A percentile compares a stretch with the other conserved stretches of the same genome.
These are phyloP conservation scores for Mallotus japonicus DNA, from an alignment of 441 rosid species.

Conservation along the genomic window DNA sequence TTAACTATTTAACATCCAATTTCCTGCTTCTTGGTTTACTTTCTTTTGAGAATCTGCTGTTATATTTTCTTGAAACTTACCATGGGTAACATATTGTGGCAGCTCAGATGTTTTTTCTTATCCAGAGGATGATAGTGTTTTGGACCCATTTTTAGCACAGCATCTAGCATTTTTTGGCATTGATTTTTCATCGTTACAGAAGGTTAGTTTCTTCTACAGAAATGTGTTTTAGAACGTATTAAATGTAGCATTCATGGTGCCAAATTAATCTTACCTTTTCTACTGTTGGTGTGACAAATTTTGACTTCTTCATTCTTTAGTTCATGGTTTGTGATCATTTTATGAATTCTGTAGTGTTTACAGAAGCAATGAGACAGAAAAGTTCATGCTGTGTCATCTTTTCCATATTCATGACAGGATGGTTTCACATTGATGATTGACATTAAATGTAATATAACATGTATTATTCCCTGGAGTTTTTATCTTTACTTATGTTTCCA, in stretches of 20 bases:
- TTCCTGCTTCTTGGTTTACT: not conserved
- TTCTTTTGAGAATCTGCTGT: not conserved
- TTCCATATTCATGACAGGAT: not conserved
- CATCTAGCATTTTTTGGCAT: conserved; percentile 97
- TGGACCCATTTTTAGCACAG: conserved; percentile 85
- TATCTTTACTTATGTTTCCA: not conserved
- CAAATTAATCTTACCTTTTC: not conserved
- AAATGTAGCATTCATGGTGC: not conserved
- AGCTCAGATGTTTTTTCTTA: conserved; percentile 97
- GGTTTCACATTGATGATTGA: not conserved
- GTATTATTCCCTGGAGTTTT: not conserved
- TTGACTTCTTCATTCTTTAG: not conserved
- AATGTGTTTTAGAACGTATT: conserved; percentile 10
- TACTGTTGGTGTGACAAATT: not conserved
- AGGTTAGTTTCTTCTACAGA: conserved; percentile 46
- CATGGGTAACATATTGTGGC: conserved; percentile 54
- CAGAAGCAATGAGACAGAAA: not conserved
- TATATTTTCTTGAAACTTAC: conserved; percentile 35
- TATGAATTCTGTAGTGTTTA: not conserved
- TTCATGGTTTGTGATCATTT: not conserved
- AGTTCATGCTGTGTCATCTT: not conserved
- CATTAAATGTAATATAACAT: not conserved
- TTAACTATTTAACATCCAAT: not conserved
- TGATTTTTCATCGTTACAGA: conserved; percentile 91
- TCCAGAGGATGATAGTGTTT: conserved; percentile 85